Conservation (phyloP, 1,284 basidiomycete species). For the Uromyces viciae-fabae region DNA sequence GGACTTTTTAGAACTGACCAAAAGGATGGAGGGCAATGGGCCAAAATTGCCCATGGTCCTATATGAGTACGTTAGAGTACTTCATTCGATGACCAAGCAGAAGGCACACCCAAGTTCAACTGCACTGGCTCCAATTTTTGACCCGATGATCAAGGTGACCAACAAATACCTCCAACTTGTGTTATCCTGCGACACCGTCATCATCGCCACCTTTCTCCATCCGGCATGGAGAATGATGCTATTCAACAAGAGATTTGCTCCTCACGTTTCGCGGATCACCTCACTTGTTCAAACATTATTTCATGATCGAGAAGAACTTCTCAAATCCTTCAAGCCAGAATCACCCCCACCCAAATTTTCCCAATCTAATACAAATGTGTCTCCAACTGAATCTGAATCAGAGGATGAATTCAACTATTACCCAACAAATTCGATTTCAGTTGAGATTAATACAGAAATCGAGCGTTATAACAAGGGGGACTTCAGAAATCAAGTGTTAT, state of each 20-base stretch:
- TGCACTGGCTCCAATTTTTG: neutral
- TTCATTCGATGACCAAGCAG: neutral
- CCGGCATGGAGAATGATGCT: constrained; percentile 3
- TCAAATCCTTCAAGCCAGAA: neutral
- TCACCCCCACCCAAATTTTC: neutral
- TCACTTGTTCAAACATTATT: neutral
- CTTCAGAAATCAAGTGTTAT: too few relatives aligned
- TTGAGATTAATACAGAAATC: neutral
- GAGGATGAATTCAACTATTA: neutral
- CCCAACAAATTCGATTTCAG: neutral
- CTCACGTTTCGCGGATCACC: neutral
- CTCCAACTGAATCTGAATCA: neutral
- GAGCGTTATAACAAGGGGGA: neutral
- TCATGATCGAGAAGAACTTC: neutral
- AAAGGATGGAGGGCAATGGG: neutral
- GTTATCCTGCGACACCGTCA: neutral
- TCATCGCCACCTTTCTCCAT: neutral
- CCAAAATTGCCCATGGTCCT: neutral
- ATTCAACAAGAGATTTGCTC: neutral
- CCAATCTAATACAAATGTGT: neutral
- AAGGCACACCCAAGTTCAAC: neutral
- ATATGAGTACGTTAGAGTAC: neutral
- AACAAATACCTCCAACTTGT: neutral
- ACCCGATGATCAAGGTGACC: neutral
- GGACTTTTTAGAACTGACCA: neutral